Percentiles rank a stretch among this genome's conserved stretches.
Conservation (phyloP, 345 rosid genomes). For the Bruguiera gymnorhiza region DNA sequence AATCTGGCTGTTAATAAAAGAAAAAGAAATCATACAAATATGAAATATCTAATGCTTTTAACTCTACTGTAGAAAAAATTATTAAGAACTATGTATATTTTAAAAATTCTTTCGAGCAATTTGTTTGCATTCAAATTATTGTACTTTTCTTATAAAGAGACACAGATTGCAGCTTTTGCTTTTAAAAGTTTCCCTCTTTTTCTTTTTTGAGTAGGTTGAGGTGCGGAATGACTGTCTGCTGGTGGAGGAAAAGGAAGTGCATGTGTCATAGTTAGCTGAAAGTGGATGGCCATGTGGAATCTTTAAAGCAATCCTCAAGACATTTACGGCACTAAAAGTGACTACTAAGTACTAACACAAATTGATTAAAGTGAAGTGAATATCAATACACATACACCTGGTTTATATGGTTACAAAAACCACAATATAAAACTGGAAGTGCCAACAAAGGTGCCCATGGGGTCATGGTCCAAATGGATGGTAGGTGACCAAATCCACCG, state of each 20-base stretch:
- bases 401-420: not conserved
- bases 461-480: not conserved
- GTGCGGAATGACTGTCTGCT: conserved; percentile 28
- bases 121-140: not conserved
- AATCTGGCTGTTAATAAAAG: too few species aligned
- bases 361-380: not conserved
- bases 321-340: conserved; percentile 33
- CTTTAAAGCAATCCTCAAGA: conserved; percentile 20
- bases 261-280: conserved; percentile 21
- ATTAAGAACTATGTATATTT: too few species aligned
- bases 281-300: conserved; percentile 31
- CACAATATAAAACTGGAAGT: not conserved
- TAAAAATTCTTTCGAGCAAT: too few species aligned
- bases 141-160: not conserved
- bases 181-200: conserved; percentile 25
- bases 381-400: not conserved
- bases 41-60: too few species aligned
- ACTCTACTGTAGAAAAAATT: too few species aligned
- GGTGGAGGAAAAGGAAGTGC: not conserved
- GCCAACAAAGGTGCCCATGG: conserved; percentile 16
- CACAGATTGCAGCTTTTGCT: conserved; percentile 37
- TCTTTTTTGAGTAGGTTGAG: conserved; percentile 3
- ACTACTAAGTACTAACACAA: not conserved
- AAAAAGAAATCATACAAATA: too few species aligned
- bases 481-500: conserved; percentile 43